Base-by-base conservation (phyloP, 345 rosid species). In the Acer saccharum region DNA sequence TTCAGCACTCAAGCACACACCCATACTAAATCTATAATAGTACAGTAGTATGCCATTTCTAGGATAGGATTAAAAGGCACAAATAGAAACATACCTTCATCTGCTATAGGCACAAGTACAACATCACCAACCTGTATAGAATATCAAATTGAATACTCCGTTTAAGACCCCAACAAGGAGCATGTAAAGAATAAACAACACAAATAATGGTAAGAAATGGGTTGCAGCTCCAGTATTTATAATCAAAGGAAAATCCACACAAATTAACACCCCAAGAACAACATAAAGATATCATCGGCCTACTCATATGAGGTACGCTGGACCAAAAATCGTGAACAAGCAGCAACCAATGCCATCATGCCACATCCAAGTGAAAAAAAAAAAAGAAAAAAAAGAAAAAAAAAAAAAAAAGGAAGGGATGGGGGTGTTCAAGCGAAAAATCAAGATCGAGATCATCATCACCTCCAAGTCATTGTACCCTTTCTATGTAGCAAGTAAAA, bases 61-160 rank as follows among this genome's bases (percentile, higher is more conserved):
- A 21, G 46, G 52, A n/a, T 29, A 29, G 55, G 43, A 10, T 16
- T 52, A 11, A 29, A 54, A 55, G 39, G 52, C 66, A 21, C 29
- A n/a, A 58, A 77, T 66, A 55, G 44, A 27, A 61, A 17, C 77
- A 72, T 76, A 96, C 99, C 99, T 90, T 92, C 99, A 76, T 89
- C 95, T 70, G 88, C 97, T 71, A 94, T 85, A 64, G 90, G 32
- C 32, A 95, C 93, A 73, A 95, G 96, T 72, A 93, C 87, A 48
- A 95, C 94, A 85, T 92, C 97, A 80, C 97, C 98, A 46, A 93
- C 92, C 98, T 93, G 83, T 60, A 71, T 73, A 79, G 21, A 67
- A 43, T 23, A 57, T 35, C 44, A 23, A 58, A 77, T 62, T 46
- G 32, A 55, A 64, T 20, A 52, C 75, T 16, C 64, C 14, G n/a